Base-by-base conservation (phyloP, 208 protist genomes). In the Trypanosoma lewisi region DNA sequence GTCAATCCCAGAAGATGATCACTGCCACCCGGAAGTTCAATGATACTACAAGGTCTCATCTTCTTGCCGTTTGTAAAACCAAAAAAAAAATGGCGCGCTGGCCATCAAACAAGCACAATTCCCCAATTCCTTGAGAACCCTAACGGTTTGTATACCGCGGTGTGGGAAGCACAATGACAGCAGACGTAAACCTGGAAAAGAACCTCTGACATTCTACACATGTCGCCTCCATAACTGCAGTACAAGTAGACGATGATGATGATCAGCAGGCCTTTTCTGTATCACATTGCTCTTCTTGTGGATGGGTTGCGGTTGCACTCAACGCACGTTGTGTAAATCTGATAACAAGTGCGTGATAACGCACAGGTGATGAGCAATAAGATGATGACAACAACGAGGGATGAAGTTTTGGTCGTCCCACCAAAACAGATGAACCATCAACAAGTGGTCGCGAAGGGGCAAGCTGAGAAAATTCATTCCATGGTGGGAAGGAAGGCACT, bases 31-130 rank as follows among this genome's bases (percentile, higher is more conserved):
- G 44, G 8, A 57, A 57, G 25, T 2, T 30, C 2, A 57, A 70
- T 37, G 12, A 55, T 17, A 47, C 44, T 33, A 16, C 37, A 37
- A 12, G 64, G 55, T 28, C 50, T 56, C 39, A 70, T 21, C n/a
- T 57, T 8, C 30, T 1, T 14, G 2, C 56, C 27, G 19, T 62
- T 25, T 42, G 7, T 33, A 1, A 44, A 56, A 6, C 49, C 48
- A 62, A 62, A 70, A 36, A 70, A 36, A 70, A 54, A 44, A 63
- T 21, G 11, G 56, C 55, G 21, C 36, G 14, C 16, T 49, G 50
- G 17, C 48, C 56, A 39, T 63, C 64, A 63, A 16, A 70, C 14
- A 70, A 42, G 16, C 64, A 63, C 19, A 70, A 54, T 41, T 62
- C 51, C 21, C 8, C 36, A 59, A 41, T 36, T 0, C 48, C 27